Evolutionary conservation across 441 rosid species (phyloP).

Genomic region (Erodium moschatum): DNA sequence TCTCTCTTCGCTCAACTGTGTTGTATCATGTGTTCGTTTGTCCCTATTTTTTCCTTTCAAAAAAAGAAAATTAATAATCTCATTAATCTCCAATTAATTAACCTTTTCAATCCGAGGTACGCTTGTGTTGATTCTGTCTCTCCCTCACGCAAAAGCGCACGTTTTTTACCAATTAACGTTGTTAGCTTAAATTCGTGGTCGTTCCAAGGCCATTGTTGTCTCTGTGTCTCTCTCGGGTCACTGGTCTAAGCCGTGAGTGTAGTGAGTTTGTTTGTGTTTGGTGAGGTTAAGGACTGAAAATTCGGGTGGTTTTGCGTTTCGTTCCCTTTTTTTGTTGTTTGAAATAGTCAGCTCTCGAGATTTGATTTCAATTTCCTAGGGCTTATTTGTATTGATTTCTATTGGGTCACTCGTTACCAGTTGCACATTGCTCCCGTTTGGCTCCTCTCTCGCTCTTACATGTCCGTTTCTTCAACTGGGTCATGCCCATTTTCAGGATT

Average conservation of each 20-base stretch:
- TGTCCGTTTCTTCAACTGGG: slow-evolving; percentile 22
- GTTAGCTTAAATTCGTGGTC: not conserved
- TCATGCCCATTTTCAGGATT: slow-evolving; percentile 11
- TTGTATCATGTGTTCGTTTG: not conserved
- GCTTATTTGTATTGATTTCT: not conserved
- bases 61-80: not conserved
- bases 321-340: not conserved
- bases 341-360: slow-evolving; percentile 7
- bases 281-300: slow-evolving; percentile 19
- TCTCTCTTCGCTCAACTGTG: not conserved
- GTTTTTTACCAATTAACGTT: not conserved
- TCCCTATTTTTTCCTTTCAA: not conserved
- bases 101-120: too few relatives aligned
- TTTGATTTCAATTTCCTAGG: slow-evolving; percentile 1
- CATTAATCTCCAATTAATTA: not conserved
- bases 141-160: slow-evolving; percentile 1
- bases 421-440: not conserved
- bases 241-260: slow-evolving; percentile 9
- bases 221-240: not conserved
- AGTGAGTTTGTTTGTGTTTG: slow-evolving; percentile 14
- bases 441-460: slow-evolving; percentile 17
- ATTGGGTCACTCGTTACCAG: not conserved
- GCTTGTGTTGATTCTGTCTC: not conserved
- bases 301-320: slow-evolving; percentile 11
- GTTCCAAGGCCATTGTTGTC: not conserved